Base-by-base conservation (phyloP, 176 grass and related monocot species). In the Cenchrus fungigraminus region DNA sequence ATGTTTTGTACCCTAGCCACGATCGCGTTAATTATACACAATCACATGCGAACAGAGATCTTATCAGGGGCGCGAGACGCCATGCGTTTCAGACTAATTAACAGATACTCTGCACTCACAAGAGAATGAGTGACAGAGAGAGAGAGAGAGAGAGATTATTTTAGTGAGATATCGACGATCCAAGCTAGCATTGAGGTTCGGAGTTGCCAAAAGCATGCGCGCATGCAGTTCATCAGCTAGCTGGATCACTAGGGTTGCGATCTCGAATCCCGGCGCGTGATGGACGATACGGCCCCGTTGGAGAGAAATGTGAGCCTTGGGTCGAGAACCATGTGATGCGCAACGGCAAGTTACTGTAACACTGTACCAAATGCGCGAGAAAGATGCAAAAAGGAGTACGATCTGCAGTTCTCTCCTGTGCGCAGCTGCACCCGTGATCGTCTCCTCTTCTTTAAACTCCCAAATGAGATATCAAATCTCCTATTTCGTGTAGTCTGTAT, bases 241-340 rank as follows among this genome's bases (percentile, higher is more conserved):
- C 31, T 32, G 31, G 31, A 15, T 72, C 37, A 22, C 37, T 28
- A 11, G 54, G 40, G n/a, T 61, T 16, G 8, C 9, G 28, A 16
- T 45, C 44, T 45, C 40, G 42, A 70, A 79, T 51, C 25, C 12
- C 31, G 10, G 60, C 63, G 15, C 45, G 9, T 66, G 46, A 79
- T 49, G 37, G 12, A 9, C 40, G 49, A 28, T 49, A 49, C 45
- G n/a, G 61, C 14, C 29, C 6, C 20, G 1, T 51, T 25, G 28
- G 12, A 42, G 8, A 83, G 70, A 74, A 52, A 83, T 25, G 47
- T 43, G n/a, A 60, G 57, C 10, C 10, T 51, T 32, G 28, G 22
- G 34, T 19, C 79, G 15, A 56, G 82, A 84, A 84, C 13, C 82
- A 84, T 76, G 82, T 84, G 82, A 84, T 66, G 47, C 46, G 49